phyloP scores from a whole-genome alignment of 257 asterid genomes.

The Haberlea rhodopensis region DNA sequence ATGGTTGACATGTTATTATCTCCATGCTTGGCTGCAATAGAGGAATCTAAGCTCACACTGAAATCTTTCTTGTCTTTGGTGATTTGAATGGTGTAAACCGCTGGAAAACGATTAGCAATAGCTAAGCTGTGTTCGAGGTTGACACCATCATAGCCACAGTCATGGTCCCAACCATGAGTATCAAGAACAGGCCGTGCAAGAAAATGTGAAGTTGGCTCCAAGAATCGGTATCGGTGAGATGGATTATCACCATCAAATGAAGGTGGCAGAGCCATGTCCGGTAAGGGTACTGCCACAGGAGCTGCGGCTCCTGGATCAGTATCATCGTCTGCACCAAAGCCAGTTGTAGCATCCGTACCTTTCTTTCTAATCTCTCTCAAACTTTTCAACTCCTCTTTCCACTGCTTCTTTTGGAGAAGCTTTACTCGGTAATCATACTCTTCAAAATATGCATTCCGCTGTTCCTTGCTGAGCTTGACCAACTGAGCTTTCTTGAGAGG shows the following conservation, averaged over 20 bases:
- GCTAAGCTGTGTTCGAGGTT: slow-evolving; percentile 81
- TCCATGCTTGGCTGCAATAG: slow-evolving; percentile 63
- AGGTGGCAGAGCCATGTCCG: slow-evolving; percentile 93
- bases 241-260: slow-evolving; percentile 82
- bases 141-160: slow-evolving; percentile 97
- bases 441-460: slow-evolving; percentile 81
- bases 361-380: slow-evolving; percentile 62
- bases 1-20: slow-evolving; percentile 60
- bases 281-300: slow-evolving; percentile 91
- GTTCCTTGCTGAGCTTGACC: slow-evolving; percentile 67
- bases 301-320: slow-evolving; percentile 78
- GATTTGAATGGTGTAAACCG: slow-evolving; percentile 69
- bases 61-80: slow-evolving; percentile 93
- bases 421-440: slow-evolving; percentile 94
- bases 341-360: slow-evolving; percentile 49
- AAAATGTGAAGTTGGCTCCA: slow-evolving; percentile 96
- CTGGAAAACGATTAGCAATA: slow-evolving; percentile 58
- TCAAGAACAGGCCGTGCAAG: slow-evolving; percentile 95
- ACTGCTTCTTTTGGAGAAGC: slow-evolving; percentile 90
- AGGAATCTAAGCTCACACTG: slow-evolving; percentile 73
- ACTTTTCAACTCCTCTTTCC: slow-evolving; percentile 81
- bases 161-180: slow-evolving; percentile 97
- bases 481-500: slow-evolving; percentile 77
- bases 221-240: slow-evolving; percentile 75
- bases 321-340: slow-evolving; percentile 63